Percentiles rank a stretch among this genome's conserved stretches.
phyloP scores from a whole-genome alignment of 345 rosid genomes.

The Arabidopsis thaliana region TAIR10.1 NC_003070.9:20397001-20397500 shows the following conservation, averaged over 20 bases:
- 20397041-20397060: not conserved
- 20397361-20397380: not conserved
- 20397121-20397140: not conserved
- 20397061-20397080: conserved; percentile 3
- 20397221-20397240: not conserved
- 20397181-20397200: not conserved
- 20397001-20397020: conserved; percentile 31
- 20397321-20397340: not conserved
- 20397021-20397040: conserved; percentile 15
- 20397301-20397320: not conserved
- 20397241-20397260: not conserved
- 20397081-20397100: not conserved
- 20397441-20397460: too few species aligned
- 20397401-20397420: too few species aligned
- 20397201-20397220: conserved; percentile 1
- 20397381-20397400: too few species aligned
- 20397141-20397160: conserved; percentile 32
- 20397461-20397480: too few species aligned
- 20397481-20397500: too few species aligned
- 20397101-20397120: conserved; percentile 32
- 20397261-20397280: conserved; percentile 5
- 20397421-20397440: too few species aligned
- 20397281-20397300: not conserved
- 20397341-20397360: not conserved
- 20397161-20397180: conserved; percentile 30